A percentile compares a stretch with the other conserved stretches of the same genome.
phyloP scores from a whole-genome alignment of 768 basidiomycete genomes.

The Agaricus blazei region DNA sequence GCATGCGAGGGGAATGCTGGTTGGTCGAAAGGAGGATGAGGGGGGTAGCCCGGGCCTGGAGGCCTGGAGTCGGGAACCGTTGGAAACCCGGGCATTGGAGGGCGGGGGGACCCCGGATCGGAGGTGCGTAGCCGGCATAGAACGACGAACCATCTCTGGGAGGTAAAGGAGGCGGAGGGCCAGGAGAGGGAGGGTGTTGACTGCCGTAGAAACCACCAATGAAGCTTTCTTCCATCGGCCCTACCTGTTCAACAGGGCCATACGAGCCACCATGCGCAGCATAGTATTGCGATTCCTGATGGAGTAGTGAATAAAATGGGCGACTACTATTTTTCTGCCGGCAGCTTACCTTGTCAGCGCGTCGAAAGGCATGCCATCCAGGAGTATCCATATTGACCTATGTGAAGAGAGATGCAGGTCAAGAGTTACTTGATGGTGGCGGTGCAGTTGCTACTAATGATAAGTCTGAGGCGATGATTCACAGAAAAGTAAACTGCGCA shows the following conservation, averaged over 20 bases:
- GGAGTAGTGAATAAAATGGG: slow-evolving; percentile 1
- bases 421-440: not conserved
- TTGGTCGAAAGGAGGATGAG: not conserved
- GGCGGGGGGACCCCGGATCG: not conserved
- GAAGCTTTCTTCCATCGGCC: slow-evolving; percentile 57
- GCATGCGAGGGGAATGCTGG: slow-evolving; percentile 12
- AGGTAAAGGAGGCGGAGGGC: slow-evolving; percentile 43
- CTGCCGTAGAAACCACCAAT: slow-evolving; percentile 50
- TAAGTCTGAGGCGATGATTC: not conserved
- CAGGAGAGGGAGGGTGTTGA: slow-evolving; percentile 28
- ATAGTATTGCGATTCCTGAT: slow-evolving; percentile 29
- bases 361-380: slow-evolving; percentile 70
- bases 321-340: not conserved
- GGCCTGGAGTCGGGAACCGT: not conserved
- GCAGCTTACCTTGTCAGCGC: slow-evolving; percentile 47
- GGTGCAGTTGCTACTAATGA: not conserved
- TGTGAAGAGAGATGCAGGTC: not conserved
- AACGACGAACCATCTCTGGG: slow-evolving; percentile 39
- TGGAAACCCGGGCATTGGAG: not conserved
- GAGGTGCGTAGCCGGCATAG: not conserved
- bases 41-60: not conserved
- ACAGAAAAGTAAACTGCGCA: too few relatives aligned
- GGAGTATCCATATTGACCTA: slow-evolving; percentile 56
- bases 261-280: slow-evolving; percentile 39
- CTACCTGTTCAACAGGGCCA: slow-evolving; percentile 50